Conservation (phyloP, 306 rosid genomes). For the Acacia confusa region DNA sequence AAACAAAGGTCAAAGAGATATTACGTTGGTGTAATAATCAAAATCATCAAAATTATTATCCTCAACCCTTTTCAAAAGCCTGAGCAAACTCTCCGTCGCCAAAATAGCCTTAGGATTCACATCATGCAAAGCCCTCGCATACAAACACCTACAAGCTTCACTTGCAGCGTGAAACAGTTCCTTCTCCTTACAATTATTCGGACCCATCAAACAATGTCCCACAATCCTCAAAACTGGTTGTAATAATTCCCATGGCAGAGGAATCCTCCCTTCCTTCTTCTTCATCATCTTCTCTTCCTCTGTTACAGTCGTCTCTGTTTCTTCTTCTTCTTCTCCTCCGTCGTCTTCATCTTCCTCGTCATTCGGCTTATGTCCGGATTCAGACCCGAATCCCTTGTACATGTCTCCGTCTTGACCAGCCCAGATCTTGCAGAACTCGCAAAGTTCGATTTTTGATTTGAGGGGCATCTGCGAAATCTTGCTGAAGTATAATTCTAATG, state of each 20-base stretch:
- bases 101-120: constrained; percentile 62
- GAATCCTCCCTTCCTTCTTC: constrained; percentile 51
- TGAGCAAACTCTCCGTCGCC: constrained; percentile 61
- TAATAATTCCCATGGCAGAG: constrained; percentile 69
- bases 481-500: constrained; percentile 52
- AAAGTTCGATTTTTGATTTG: constrained; percentile 58
- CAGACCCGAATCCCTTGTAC: constrained; percentile 17
- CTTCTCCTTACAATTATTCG: not conserved
- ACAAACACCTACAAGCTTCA: constrained; percentile 58
- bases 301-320: not conserved
- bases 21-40: constrained; percentile 33
- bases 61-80: constrained; percentile 28
- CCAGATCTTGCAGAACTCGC: constrained; percentile 66
- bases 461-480: constrained; percentile 47
- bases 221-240: constrained; percentile 62
- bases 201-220: constrained; percentile 66
- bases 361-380: not conserved
- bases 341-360: not conserved
- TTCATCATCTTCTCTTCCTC: not conserved
- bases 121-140: constrained; percentile 69
- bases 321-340: not conserved
- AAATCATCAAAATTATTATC: not conserved
- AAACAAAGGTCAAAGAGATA: not conserved
- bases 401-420: constrained; percentile 49
- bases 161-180: constrained; percentile 34